Conservation (phyloP, 306 rosid species). For the Dryas octopetala region DNA sequence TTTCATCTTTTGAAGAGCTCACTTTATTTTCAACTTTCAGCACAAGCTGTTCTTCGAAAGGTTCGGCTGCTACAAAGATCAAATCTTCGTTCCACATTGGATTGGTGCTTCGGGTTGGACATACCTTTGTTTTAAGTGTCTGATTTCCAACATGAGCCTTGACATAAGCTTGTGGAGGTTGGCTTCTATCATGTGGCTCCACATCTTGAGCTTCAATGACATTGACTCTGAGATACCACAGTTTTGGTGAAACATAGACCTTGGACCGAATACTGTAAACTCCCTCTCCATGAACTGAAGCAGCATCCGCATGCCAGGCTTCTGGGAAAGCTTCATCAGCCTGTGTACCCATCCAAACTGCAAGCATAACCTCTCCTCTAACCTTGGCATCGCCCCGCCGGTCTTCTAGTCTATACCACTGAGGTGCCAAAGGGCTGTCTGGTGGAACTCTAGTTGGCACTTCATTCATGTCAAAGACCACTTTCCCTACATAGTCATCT, state of each 20-base stretch:
- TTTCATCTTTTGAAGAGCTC: constrained; percentile 53
- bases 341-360: constrained; percentile 91
- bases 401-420: constrained; percentile 69
- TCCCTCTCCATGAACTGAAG: constrained; percentile 63
- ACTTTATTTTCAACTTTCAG: constrained; percentile 60
- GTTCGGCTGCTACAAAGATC: constrained; percentile 84
- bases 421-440: constrained; percentile 85
- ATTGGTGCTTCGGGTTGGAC: constrained; percentile 49
- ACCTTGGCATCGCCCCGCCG: constrained; percentile 41
- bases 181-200: constrained; percentile 53
- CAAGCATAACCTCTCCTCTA: constrained; percentile 74
- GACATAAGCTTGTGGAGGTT: constrained; percentile 60
- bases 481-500: constrained; percentile 68
- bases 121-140: constrained; percentile 61
- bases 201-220: constrained; percentile 86
- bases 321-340: constrained; percentile 89
- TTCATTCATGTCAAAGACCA: constrained; percentile 74
- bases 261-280: constrained; percentile 66
- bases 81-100: constrained; percentile 81
- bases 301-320: constrained; percentile 77
- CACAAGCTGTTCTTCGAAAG: constrained; percentile 67
- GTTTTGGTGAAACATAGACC: constrained; percentile 78
- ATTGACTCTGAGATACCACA: constrained; percentile 78
- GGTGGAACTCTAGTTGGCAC: constrained; percentile 88
- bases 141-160: constrained; percentile 75